Percentiles rank a stretch among this genome's conserved stretches.
Evolutionary conservation across 768 basidiomycete species (phyloP).

Genomic region (Cystofilobasidium capitatum): DNA sequence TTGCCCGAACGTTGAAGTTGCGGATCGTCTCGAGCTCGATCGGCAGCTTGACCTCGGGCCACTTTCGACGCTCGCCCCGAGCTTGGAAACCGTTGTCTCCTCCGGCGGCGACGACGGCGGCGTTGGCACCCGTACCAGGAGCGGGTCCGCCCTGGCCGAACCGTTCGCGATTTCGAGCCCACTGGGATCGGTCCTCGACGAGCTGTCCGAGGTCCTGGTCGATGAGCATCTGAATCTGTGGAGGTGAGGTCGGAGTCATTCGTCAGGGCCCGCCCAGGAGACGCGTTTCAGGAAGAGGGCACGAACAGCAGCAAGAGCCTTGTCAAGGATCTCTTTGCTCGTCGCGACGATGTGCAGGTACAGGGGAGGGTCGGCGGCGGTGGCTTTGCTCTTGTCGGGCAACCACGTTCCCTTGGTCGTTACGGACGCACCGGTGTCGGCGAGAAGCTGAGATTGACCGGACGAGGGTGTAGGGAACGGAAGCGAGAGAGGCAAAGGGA

Average conservation of each 20-base stretch:
- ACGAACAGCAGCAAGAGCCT: conserved; percentile 35
- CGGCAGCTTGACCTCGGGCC: conserved; percentile 92
- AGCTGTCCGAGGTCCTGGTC: conserved; percentile 42
- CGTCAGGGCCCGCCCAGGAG: not conserved
- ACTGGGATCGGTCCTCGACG: conserved; percentile 39
- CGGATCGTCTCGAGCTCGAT: conserved; percentile 81
- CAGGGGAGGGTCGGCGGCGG: conserved; percentile 82
- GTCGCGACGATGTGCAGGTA: conserved; percentile 84
- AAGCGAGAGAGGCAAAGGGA: not conserved
- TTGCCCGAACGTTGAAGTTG: conserved; percentile 95
- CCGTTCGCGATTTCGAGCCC: conserved; percentile 38
- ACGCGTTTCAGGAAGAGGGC: not conserved
- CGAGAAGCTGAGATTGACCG: conserved; percentile 72
- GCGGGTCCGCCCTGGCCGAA: conserved; percentile 28
- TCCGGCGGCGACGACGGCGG: conserved; percentile 17
- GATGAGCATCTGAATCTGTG: conserved; percentile 41
- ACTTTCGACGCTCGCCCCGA: conserved; percentile 53
- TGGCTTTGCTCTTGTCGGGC: conserved; percentile 81
- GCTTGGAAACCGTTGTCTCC: conserved; percentile 26
- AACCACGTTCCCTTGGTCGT: conserved; percentile 94
- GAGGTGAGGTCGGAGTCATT: not conserved
- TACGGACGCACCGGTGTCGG: conserved; percentile 84
- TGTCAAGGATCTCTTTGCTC: conserved; percentile 39
- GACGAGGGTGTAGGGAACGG: too few relatives aligned
- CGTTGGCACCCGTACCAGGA: conserved; percentile 19